Evolutionary conservation across 805 yeast genomes (phyloP).

Genomic region (Lipomyces yamadae): DNA sequence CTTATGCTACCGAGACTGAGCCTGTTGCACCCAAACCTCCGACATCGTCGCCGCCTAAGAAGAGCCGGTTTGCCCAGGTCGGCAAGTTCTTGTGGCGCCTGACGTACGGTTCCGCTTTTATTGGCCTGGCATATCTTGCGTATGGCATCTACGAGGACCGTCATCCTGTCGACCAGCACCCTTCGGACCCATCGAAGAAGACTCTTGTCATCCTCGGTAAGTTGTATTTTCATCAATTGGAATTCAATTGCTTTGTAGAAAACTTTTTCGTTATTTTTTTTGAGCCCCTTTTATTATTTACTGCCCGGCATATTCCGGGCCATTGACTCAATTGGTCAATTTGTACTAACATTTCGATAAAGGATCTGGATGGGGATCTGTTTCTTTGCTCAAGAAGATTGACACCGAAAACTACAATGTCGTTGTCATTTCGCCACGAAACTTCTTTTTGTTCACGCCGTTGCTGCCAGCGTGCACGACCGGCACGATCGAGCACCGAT

Average conservation of each 20-base stretch:
- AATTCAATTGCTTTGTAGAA: neutral
- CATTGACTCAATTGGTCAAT: neutral
- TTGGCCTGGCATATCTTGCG: slow-evolving; percentile 35
- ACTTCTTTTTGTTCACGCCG: slow-evolving; percentile 93
- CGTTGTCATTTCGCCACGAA: slow-evolving; percentile 88
- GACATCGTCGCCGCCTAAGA: slow-evolving; percentile 1
- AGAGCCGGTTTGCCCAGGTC: slow-evolving; percentile 18
- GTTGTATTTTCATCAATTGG: neutral
- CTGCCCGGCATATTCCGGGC: no score
- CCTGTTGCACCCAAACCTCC: slow-evolving; percentile 12
- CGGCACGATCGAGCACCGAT: slow-evolving; percentile 83
- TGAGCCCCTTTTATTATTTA: neutral
- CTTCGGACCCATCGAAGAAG: slow-evolving; percentile 64
- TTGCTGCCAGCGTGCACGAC: slow-evolving; percentile 92
- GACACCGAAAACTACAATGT: slow-evolving; percentile 89
- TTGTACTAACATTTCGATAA: neutral
- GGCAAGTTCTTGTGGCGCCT: slow-evolving; percentile 29
- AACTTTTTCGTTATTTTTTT: neutral
- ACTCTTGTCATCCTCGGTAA: slow-evolving; percentile 68
- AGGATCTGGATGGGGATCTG: slow-evolving; percentile 96
- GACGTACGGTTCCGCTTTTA: slow-evolving; percentile 29
- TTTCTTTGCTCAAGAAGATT: slow-evolving; percentile 78
- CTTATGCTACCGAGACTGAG: neutral
- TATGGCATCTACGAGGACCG: slow-evolving; percentile 45
- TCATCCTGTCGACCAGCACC: slow-evolving; percentile 48